Evolutionary conservation across 805 yeast species (phyloP), one percentile per base, ranked within the genome.

Genomic region (Cephaloascus fragrans): DNA sequence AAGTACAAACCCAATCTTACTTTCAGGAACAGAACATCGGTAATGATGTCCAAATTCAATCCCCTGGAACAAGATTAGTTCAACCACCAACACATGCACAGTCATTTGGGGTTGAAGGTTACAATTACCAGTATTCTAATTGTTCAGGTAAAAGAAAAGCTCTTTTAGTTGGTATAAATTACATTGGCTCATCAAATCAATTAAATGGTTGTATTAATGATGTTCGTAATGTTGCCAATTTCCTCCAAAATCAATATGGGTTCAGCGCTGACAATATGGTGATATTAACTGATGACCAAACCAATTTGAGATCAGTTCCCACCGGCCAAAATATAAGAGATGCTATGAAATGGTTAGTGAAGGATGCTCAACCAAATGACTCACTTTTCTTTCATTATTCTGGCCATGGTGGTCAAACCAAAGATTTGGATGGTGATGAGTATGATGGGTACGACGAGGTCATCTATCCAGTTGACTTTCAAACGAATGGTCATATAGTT

Each of bases 191-290:
- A 3, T 57, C 55, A 37, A 80, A 75, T 50, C 73, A 68, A 44
- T 60, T 86, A 36, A 65, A 77, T 34, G 95, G 95, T 1, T 85
- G 95, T 56, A 81, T 86, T 51, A 86, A 86, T 51, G 95, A 85
- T 57, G 86, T 70, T 15, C 57, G 68, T 37, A 75, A 73, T 57
- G 72, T 75, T 67, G 62, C 57, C 38, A 47, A 50, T 34, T 71
- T 69, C 43, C 60, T 77, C 41, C 52, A 64, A 17, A 39, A 51
- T 18, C 43, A 56, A 23, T 63, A 65, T 41, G 83, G 83, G 0
- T 79, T 73, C 49, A 45, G 47, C 8, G 60, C 62, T 26, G 75
- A 73, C 44, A 77, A 77, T 52, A 76, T 79, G 48, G 84, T 79
- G 12, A 55, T 74, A 37, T 57, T 79, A 33, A 73, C 81, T 1